A percentile compares a stretch with the other conserved stretches of the same genome.
These are phyloP conservation scores for Sphaerostilbella broomeana DNA, from an alignment of 2,329 filamentous ascomycete genomes.

Conservation along the genomic window DNA sequence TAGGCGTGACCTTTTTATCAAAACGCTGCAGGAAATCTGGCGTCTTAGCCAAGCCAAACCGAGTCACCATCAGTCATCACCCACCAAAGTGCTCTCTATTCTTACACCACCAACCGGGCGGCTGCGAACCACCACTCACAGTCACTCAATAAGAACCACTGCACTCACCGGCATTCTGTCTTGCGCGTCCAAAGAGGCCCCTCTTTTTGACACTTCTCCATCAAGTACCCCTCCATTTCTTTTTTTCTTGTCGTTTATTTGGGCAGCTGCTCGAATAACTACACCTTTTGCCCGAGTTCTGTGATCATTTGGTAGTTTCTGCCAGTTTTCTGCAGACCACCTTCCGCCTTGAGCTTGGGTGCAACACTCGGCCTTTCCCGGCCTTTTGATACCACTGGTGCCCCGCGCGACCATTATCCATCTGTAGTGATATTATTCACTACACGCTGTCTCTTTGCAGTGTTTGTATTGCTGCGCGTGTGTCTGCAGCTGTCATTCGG, in stretches of 20 bases:
- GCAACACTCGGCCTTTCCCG: slow-evolving; percentile 7
- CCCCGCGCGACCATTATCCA: background rate
- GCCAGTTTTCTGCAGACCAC: background rate
- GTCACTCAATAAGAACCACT: too few relatives aligned
- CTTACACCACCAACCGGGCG: too few relatives aligned
- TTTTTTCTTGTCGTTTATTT: too few relatives aligned
- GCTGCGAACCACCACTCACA: too few relatives aligned
- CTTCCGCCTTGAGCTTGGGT: slow-evolving; percentile 15
- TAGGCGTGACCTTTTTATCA: too few relatives aligned
- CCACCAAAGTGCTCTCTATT: slow-evolving; percentile 4
- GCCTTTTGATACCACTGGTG: background rate
- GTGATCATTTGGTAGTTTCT: background rate
- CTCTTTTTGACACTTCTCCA: too few relatives aligned
- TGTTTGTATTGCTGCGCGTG: slow-evolving; percentile 8
- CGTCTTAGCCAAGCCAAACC: too few relatives aligned
- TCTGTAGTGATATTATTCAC: too few relatives aligned
- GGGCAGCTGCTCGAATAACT: background rate
- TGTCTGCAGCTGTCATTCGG: slow-evolving; percentile 7
- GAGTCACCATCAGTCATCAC: too few relatives aligned
- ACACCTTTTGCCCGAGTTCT: background rate
- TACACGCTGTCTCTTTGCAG: slow-evolving; percentile 7
- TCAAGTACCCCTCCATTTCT: too few relatives aligned
- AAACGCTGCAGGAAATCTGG: slow-evolving; percentile 1
- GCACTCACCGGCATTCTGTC: too few relatives aligned
- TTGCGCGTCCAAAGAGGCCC: too few relatives aligned